Conservation (phyloP, 1,284 basidiomycete species). For the Ustilago sp. region DNA sequence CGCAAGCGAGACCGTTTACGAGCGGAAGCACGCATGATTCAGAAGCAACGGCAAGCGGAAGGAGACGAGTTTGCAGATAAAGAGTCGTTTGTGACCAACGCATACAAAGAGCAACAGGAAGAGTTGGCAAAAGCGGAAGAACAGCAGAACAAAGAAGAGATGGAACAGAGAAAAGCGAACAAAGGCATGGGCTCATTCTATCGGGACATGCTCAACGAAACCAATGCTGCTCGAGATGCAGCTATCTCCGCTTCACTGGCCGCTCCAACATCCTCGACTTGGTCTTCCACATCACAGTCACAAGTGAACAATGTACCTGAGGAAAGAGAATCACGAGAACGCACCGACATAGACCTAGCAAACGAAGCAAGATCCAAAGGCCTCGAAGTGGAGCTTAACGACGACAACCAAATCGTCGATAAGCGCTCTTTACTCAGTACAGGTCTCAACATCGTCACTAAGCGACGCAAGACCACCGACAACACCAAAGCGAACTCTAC, state of each 20-base stretch:
- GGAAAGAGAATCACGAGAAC: conserved; percentile 28
- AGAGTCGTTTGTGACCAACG: conserved; percentile 95
- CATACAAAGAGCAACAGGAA: conserved; percentile 96
- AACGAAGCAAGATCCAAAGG: conserved; percentile 77
- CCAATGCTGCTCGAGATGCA: conserved; percentile 59
- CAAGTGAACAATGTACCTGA: not conserved
- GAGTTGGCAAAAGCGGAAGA: conserved; percentile 84
- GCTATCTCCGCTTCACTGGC: conserved; percentile 51
- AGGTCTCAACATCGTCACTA: conserved; percentile 83
- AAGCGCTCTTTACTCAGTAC: conserved; percentile 90
- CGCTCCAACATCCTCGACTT: not conserved
- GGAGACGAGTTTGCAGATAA: conserved; percentile 95
- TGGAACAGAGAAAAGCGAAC: conserved; percentile 80
- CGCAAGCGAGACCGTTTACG: conserved; percentile 87
- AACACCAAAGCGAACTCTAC: not conserved
- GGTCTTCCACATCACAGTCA: not conserved
- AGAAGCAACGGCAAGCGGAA: conserved; percentile 89
- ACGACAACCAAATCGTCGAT: conserved; percentile 97
- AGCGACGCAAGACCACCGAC: conserved; percentile 16
- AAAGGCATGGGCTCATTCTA: conserved; percentile 77
- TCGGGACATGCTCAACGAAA: conserved; percentile 60
- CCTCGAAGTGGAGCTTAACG: conserved; percentile 92
- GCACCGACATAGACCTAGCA: conserved; percentile 77
- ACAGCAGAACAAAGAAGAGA: conserved; percentile 80
- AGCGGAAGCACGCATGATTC: conserved; percentile 98